These are phyloP conservation scores for Myriosclerotinia scirpicola DNA, from an alignment of 2,329 filamentous ascomycete genomes.

Conservation along the genomic window DNA sequence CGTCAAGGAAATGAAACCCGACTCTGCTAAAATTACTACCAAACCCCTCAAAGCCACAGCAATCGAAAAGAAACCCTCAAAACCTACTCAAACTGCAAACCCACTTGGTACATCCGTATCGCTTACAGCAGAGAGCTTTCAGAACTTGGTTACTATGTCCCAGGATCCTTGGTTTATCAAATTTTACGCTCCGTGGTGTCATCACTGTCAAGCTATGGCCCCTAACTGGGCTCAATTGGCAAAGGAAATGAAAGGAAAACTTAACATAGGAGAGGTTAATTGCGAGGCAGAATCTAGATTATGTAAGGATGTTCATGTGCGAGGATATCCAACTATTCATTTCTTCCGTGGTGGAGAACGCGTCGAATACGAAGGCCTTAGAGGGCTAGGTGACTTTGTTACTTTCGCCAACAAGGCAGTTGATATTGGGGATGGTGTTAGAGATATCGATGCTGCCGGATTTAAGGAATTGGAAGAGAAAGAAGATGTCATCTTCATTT, in stretches of 20 bases:
- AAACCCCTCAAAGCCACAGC: slow-evolving; percentile 38
- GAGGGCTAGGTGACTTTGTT: slow-evolving; percentile 87
- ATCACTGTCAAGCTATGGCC: slow-evolving; percentile 89
- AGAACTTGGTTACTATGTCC: slow-evolving; percentile 79
- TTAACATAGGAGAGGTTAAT: slow-evolving; percentile 96
- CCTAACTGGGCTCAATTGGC: slow-evolving; percentile 88
- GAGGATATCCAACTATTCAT: slow-evolving; percentile 82
- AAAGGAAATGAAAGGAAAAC: slow-evolving; percentile 82
- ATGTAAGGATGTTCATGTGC: slow-evolving; percentile 86
- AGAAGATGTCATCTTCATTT: slow-evolving; percentile 94
- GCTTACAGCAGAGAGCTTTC: slow-evolving; percentile 82
- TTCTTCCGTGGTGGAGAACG: slow-evolving; percentile 92
- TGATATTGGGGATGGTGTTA: slow-evolving; percentile 72
- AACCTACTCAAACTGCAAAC: slow-evolving; percentile 63
- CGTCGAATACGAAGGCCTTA: slow-evolving; percentile 88
- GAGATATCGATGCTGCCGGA: slow-evolving; percentile 72
- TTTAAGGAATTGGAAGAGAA: slow-evolving; percentile 86
- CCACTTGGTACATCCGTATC: slow-evolving; percentile 70
- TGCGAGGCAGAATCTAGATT: slow-evolving; percentile 82
- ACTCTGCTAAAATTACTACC: slow-evolving; percentile 14
- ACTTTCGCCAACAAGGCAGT: slow-evolving; percentile 84
- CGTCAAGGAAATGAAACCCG: slow-evolving; percentile 16
- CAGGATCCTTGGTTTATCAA: slow-evolving; percentile 98
- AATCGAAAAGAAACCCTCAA: slow-evolving; percentile 47
- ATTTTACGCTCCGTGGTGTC: slow-evolving; percentile 97